These are phyloP conservation scores for Dictyophora rubrovolvata DNA, from an alignment of 768 basidiomycete species.

Conservation along the genomic window DNA sequence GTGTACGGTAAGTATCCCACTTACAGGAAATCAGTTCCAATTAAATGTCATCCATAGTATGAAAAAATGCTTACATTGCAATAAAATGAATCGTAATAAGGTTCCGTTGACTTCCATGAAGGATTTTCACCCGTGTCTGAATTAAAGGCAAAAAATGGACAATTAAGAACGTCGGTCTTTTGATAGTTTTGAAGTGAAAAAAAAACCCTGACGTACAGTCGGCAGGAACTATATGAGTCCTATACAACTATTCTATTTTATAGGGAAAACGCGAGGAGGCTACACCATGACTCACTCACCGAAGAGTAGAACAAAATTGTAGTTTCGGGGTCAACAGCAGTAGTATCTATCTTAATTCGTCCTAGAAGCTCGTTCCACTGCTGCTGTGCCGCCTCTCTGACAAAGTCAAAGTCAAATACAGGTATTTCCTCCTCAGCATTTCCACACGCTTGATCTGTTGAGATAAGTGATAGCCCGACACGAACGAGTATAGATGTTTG, in stretches of 20 bases:
- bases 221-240: conserved; percentile 53
- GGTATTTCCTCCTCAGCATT: conserved; percentile 56
- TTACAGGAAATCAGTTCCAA: conserved; percentile 15
- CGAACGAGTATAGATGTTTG: conserved; percentile 42
- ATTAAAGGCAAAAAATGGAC: not conserved
- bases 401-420: conserved; percentile 42
- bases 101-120: conserved; percentile 51
- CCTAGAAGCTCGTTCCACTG: conserved; percentile 51
- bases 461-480: conserved; percentile 59
- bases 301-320: conserved; percentile 52
- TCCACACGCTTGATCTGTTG: conserved; percentile 45
- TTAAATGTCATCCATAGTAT: not conserved
- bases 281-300: conserved; percentile 20
- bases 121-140: conserved; percentile 57
- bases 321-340: conserved; percentile 37
- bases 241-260: conserved; percentile 33
- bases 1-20: conserved; percentile 60
- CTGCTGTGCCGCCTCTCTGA: conserved; percentile 31
- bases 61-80: conserved; percentile 41
- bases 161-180: not conserved
- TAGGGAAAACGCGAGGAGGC: not conserved
- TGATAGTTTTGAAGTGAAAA: not conserved
- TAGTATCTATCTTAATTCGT: conserved; percentile 42
- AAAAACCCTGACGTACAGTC: conserved; percentile 33
- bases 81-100: conserved; percentile 59